Evolutionary conservation across 2,329 filamentous ascomycete genomes (phyloP), one percentile per base, ranked within the genome.

Genomic region (Penicillium sp.): DNA sequence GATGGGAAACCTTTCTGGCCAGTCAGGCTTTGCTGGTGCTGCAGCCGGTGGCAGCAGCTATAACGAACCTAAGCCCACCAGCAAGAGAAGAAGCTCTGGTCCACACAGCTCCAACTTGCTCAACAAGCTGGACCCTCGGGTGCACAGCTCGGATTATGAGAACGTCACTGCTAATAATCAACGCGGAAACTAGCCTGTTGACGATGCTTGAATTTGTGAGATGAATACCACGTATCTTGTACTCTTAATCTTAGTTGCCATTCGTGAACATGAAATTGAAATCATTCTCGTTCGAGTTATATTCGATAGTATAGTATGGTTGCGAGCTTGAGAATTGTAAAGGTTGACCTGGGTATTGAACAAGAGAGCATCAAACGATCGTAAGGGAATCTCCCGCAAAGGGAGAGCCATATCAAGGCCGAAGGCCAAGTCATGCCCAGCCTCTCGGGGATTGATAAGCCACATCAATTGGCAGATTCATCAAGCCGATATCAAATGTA

Each of bases 21-120:
- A 62, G 38, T 57, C 63, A 24, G 61, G 53, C 47, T 62, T 66
- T 12, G 62, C 62, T 44, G 64, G 59, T 17, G 38, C 58, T 40
- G 56, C 62, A 10, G 53, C 61, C 4, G 59, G 61, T 51, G 58
- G 61, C n/a, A 68, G 63, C 51, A 65, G 59, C 60, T 69, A 68
- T 37, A 61, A 60, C n/a, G 24, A 54, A 1, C 22, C 63, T 37
- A 10, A 59, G 33, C 8, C 44, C 17, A 47, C 58, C n/a, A 50
- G 55, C n/a, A 64, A 54, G 30, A 63, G 60, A 58, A 55, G 60
- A 44, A 59, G 58, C 4, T 58, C 70, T 42, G 82, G 82, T 13
- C 78, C 80, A 8, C 81, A 85, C 70, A 70, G 61, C 60, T 79
- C 76, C 19, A 79, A 80, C 44, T 8, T 77, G 2, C 75, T 78